Evolutionary conservation across 2,329 filamentous ascomycete species (phyloP).

Genomic region (Aspergillus glaucus): DNA sequence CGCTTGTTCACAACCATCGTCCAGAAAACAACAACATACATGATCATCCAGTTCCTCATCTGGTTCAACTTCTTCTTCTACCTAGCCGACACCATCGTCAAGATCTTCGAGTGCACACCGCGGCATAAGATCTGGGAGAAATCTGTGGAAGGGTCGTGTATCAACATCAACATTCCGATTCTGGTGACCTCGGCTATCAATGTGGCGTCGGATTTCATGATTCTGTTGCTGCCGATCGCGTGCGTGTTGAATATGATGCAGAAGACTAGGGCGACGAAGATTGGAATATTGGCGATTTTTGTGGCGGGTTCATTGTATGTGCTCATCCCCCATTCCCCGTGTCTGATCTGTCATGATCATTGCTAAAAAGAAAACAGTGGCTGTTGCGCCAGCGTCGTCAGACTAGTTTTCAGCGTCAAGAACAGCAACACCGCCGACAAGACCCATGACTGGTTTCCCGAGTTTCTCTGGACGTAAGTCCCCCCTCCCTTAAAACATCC

Average conservation of each 20-base stretch:
- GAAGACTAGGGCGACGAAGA: constrained; percentile 12
- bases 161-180: constrained; percentile 18
- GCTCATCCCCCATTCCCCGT: too few species aligned
- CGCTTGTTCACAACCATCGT: constrained; percentile 17
- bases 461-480: constrained; percentile 22
- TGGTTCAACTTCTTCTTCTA: constrained; percentile 22
- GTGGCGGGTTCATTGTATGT: constrained; percentile 17
- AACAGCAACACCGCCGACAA: constrained; percentile 12
- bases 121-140: constrained; percentile 18
- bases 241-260: constrained; percentile 18
- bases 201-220: constrained; percentile 17
- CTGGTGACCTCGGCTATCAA: constrained; percentile 16
- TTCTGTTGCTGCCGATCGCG: constrained; percentile 17
- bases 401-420: constrained; percentile 14
- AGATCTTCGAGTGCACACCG: constrained; percentile 21
- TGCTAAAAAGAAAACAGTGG: constrained; percentile 6
- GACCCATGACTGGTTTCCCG: constrained; percentile 19
- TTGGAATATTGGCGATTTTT: constrained; percentile 17
- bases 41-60: constrained; percentile 17
- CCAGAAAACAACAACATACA: constrained; percentile 11
- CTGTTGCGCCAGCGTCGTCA: constrained; percentile 19
- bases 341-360: neutral
- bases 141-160: constrained; percentile 13
- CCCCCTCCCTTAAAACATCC: neutral
- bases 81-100: constrained; percentile 15